Evolutionary conservation across 2,329 filamentous ascomycete genomes (phyloP).

Genomic region (Beauveria medogensis): DNA sequence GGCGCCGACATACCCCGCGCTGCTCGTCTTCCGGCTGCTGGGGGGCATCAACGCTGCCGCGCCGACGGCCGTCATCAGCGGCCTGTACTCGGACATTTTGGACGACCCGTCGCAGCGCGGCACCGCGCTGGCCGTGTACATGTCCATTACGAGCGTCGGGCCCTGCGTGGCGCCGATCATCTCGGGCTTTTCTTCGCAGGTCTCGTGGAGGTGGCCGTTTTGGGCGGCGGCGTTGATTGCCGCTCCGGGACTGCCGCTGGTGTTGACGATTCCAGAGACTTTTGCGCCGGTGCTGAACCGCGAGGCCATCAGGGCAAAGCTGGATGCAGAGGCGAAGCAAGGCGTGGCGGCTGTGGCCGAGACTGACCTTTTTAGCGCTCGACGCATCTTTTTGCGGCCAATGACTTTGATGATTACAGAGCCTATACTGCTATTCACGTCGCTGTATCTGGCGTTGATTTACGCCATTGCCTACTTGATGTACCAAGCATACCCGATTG

Average conservation of each 20-base stretch:
- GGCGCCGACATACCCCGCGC: constrained; percentile 32
- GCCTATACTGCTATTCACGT: constrained; percentile 41
- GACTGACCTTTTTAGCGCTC: constrained; percentile 28
- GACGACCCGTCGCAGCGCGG: constrained; percentile 24
- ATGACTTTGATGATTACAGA: constrained; percentile 39
- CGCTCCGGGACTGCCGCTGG: constrained; percentile 21
- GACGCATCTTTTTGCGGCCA: constrained; percentile 42
- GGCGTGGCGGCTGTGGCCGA: constrained; percentile 34
- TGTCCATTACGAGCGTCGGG: constrained; percentile 25
- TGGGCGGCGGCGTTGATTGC: constrained; percentile 30
- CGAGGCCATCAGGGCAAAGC: constrained; percentile 32
- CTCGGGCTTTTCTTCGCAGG: constrained; percentile 40
- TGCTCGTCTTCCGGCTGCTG: constrained; percentile 34
- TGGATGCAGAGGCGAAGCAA: constrained; percentile 32
- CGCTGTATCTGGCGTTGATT: constrained; percentile 40
- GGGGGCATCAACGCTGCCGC: constrained; percentile 26
- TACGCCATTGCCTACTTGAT: constrained; percentile 46
- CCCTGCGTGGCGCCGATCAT: constrained; percentile 42
- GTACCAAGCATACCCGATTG: constrained; percentile 43
- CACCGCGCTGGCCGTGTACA: constrained; percentile 27
- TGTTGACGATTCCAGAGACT: constrained; percentile 35
- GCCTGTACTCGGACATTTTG: constrained; percentile 26
- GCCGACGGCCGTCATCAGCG: constrained; percentile 26
- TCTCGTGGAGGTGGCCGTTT: constrained; percentile 33
- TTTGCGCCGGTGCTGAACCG: constrained; percentile 44